Conservation (phyloP, 441 rosid genomes). For the Aleurites moluccanus region DNA sequence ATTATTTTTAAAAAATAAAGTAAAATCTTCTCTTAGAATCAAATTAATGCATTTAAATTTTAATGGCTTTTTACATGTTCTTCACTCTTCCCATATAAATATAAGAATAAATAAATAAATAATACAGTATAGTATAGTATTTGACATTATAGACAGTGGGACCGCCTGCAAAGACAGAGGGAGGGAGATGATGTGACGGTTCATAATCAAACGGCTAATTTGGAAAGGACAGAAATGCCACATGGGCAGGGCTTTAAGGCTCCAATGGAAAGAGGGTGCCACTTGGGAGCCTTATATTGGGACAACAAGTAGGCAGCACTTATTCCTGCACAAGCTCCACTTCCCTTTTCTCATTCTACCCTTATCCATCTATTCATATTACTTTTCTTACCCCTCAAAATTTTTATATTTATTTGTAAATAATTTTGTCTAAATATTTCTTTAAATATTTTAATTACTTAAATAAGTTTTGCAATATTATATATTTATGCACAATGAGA, state of each 20-base stretch:
- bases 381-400: not conserved
- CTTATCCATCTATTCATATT: not conserved
- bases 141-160: conserved; percentile 20
- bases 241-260: conserved; percentile 26
- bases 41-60: not conserved
- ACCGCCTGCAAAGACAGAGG: conserved; percentile 34
- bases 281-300: conserved; percentile 35
- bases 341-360: not conserved
- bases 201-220: conserved; percentile 41
- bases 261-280: conserved; percentile 41
- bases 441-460: too few species aligned
- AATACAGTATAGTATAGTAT: too few species aligned
- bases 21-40: not conserved
- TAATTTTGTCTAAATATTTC: not conserved
- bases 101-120: too few species aligned
- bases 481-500: too few species aligned
- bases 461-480: too few species aligned
- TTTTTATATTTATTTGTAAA: not conserved
- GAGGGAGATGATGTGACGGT: conserved; percentile 41
- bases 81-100: not conserved
- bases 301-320: conserved; percentile 24
- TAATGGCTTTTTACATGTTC: not conserved
- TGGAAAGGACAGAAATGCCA: conserved; percentile 32
- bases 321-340: conserved; percentile 8
- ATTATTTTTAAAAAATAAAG: not conserved